These are phyloP conservation scores for Nemania abortiva DNA, from an alignment of 2,329 filamentous ascomycete genomes.

Conservation along the genomic window DNA sequence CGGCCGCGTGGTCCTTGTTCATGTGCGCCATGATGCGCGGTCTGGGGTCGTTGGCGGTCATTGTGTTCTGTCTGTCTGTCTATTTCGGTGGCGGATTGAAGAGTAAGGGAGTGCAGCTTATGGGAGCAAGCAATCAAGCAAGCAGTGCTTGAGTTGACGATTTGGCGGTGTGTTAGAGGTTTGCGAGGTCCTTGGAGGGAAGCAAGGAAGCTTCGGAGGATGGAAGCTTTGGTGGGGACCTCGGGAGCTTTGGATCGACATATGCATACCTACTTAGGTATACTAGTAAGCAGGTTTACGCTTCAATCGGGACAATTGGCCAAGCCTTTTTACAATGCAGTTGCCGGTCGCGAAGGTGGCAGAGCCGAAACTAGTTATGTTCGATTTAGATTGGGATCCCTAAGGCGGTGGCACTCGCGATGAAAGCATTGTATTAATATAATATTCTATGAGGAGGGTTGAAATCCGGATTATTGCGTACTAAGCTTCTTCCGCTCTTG, in stretches of 20 bases:
- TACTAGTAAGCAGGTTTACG: conserved; percentile 8
- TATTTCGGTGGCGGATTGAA: not conserved
- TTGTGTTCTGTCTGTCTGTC: conserved; percentile 8
- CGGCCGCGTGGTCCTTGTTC: conserved; percentile 83
- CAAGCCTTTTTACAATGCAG: not conserved
- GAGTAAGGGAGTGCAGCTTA: not conserved
- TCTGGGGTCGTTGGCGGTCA: conserved; percentile 60
- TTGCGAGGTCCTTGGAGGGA: not conserved
- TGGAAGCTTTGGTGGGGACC: not conserved
- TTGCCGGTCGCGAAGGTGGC: too few relatives aligned
- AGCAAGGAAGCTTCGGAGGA: not conserved
- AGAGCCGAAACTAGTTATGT: too few relatives aligned
- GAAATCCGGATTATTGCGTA: too few relatives aligned
- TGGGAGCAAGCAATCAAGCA: not conserved
- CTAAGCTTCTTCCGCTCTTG: too few relatives aligned
- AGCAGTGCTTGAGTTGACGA: not conserved
- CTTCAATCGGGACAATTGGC: not conserved
- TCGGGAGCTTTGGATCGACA: not conserved
- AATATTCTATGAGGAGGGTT: too few relatives aligned
- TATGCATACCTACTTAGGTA: too few relatives aligned
- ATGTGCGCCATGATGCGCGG: conserved; percentile 82
- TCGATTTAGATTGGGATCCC: too few relatives aligned
- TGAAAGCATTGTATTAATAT: too few relatives aligned
- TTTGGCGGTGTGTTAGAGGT: not conserved
- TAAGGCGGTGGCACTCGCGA: too few relatives aligned